Conservation (phyloP, 768 basidiomycete species). For the Russula ochroleuca region DNA sequence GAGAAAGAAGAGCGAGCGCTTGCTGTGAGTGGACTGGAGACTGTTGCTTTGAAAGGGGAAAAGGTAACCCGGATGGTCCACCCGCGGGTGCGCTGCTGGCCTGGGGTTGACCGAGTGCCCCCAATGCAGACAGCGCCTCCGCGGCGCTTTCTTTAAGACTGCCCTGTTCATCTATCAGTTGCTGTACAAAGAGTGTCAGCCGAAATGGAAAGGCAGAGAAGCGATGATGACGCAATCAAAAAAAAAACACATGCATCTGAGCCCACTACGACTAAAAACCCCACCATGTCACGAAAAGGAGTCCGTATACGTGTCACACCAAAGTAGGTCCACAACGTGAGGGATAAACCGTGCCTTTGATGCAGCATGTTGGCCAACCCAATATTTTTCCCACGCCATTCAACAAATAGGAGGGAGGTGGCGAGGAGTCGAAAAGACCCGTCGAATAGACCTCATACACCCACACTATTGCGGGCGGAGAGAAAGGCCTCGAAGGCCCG, state of each 20-base stretch:
- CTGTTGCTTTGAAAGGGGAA: conserved; percentile 16
- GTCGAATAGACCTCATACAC: background rate
- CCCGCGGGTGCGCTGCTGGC: conserved; percentile 11
- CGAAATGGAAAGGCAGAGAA: conserved; percentile 3
- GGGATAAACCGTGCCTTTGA: background rate
- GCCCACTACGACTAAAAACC: background rate
- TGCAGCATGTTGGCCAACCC: background rate
- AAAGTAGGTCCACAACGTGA: background rate
- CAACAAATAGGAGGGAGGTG: conserved; percentile 14
- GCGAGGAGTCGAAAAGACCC: background rate
- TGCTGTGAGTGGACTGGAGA: conserved; percentile 16
- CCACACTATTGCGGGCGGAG: background rate
- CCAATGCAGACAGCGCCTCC: conserved; percentile 35
- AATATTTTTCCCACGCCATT: conserved; percentile 17
- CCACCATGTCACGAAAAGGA: background rate
- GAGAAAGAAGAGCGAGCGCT: conserved; percentile 31
- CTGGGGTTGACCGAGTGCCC: conserved; percentile 15
- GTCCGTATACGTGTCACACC: background rate
- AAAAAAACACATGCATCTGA: background rate
- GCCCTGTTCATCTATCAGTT: conserved; percentile 25
- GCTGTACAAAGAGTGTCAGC: conserved; percentile 15
- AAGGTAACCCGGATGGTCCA: conserved; percentile 22
- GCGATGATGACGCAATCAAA: conserved; percentile 13
- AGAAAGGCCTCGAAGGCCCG: background rate
- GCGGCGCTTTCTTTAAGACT: conserved; percentile 33